These are phyloP conservation scores for Neurospora pannonica DNA, from an alignment of 495 filamentous ascomycete genomes.

Conservation along the genomic window DNA sequence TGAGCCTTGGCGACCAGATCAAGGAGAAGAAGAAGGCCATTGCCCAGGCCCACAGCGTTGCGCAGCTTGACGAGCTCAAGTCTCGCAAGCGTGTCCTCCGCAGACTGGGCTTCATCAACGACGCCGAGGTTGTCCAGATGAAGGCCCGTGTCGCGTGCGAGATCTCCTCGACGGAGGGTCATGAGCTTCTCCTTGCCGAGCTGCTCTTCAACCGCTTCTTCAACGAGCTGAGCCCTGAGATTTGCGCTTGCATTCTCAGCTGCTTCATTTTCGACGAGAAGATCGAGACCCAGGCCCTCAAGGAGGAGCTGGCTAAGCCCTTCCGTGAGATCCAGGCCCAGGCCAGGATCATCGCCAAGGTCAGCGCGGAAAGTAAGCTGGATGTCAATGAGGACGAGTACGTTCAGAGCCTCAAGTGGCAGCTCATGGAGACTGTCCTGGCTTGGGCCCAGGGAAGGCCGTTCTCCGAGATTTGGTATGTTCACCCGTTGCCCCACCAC, in stretches of 20 bases:
- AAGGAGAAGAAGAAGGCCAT: constrained; percentile 84
- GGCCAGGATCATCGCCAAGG: constrained; percentile 79
- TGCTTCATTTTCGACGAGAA: constrained; percentile 98
- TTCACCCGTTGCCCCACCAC: constrained; percentile 2
- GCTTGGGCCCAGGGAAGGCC: constrained; percentile 88
- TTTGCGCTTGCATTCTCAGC: constrained; percentile 74
- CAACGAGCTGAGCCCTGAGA: constrained; percentile 84
- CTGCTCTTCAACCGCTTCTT: constrained; percentile 96
- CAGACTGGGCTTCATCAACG: constrained; percentile 91
- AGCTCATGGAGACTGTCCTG: constrained; percentile 93
- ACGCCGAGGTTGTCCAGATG: constrained; percentile 83
- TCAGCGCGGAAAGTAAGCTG: constrained; percentile 87
- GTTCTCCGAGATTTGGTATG: constrained; percentile 93
- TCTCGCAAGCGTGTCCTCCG: constrained; percentile 92
- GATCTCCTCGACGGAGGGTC: constrained; percentile 77
- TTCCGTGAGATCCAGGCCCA: constrained; percentile 76
- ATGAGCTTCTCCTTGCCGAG: constrained; percentile 83
- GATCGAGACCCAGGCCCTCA: constrained; percentile 59
- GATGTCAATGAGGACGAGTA: constrained; percentile 89
- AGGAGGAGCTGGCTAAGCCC: constrained; percentile 76
- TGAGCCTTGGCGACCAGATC: constrained; percentile 64
- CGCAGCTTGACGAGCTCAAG: constrained; percentile 93
- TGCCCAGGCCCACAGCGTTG: constrained; percentile 65
- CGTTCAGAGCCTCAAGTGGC: constrained; percentile 72
- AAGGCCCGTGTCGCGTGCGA: constrained; percentile 96